Base-by-base conservation (phyloP, 2,329 filamentous ascomycete species). In the Stemphylium beticola region DNA sequence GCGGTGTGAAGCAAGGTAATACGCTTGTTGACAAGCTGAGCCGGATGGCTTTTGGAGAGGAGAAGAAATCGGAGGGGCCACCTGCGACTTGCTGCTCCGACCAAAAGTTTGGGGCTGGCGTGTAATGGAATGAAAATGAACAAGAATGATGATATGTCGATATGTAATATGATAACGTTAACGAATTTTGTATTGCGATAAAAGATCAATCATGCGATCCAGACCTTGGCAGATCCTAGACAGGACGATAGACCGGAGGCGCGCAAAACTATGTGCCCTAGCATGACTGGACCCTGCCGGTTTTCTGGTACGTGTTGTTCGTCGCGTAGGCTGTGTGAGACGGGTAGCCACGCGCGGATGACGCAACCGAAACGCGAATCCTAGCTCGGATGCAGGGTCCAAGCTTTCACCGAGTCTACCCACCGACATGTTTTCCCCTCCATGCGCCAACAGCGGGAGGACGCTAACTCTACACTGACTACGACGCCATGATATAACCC, bases 1-100 rank as follows among this genome's bases (percentile, higher is more conserved):
- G 86, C 64, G 87, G 91, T 73, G 78, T 90, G 4, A 80, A 79
- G 12, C 79, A 80, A 22, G 81, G 79, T 2, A 79, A 76, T 18
- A 57, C 61, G 15, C 42, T 81, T 32, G 71, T 83, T 12, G 81
- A 87, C 71, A 78, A 76, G 67, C 68, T 84, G 58, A 84, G 81
- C 59, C 67, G 71, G 56, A 62, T 82, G 64, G 81, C 77, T 37
- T 82, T 81, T 73, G 77, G 76, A 72, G 9, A 68, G 51, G 68
- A 75, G 62, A 68, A 61, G 32, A 52, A 60, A 36, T 43, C 47
- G 20, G 42, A 41, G 17, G 60, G 46, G 14, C 58, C 54, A 24
- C 11, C 41, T 9, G 41, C 58, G 33, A 45, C 53, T 26, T 63
- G 62, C 40, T 68, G 65, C 43, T 57, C 53, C 15, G 51, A 58